Conservation (phyloP, 2,329 filamentous ascomycete species). For the Fusarium aywerte region DNA sequence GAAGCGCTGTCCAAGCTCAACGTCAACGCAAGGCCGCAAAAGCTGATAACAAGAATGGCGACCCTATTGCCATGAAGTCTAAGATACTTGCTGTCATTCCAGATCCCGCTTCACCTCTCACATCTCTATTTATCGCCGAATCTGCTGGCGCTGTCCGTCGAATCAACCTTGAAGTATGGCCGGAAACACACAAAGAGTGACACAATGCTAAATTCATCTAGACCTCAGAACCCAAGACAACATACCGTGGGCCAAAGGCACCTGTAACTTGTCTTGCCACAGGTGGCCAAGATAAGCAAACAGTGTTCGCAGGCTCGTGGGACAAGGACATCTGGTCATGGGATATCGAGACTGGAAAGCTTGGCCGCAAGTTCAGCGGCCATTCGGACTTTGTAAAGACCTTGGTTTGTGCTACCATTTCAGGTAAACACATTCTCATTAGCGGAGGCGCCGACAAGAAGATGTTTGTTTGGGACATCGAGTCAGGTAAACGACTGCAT, state of each 20-base stretch:
- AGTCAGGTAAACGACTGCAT: conserved; percentile 74
- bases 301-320: conserved; percentile 90
- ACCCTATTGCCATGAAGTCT: conserved; percentile 81
- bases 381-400: conserved; percentile 94
- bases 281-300: conserved; percentile 64
- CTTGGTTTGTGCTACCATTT: conserved; percentile 70
- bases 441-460: conserved; percentile 83
- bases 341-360: conserved; percentile 68
- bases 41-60: conserved; percentile 80
- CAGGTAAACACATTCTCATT: conserved; percentile 71
- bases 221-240: conserved; percentile 49
- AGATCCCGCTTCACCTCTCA: conserved; percentile 70
- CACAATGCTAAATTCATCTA: conserved; percentile 31
- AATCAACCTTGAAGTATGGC: conserved; percentile 76
- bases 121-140: conserved; percentile 81
- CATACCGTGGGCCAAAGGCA: conserved; percentile 79
- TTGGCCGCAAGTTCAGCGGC: conserved; percentile 72
- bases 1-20: conserved; percentile 61
- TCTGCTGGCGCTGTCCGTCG: conserved; percentile 83
- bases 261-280: conserved; percentile 83
- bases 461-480: conserved; percentile 84
- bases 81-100: conserved; percentile 82
- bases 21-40: conserved; percentile 74
- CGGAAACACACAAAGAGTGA: not conserved
- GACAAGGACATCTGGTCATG: conserved; percentile 93